Evolutionary conservation across 1,139 yeast genomes (phyloP), one percentile per base, ranked within the genome.

Genomic region (Suhomyces bolitotheri): DNA sequence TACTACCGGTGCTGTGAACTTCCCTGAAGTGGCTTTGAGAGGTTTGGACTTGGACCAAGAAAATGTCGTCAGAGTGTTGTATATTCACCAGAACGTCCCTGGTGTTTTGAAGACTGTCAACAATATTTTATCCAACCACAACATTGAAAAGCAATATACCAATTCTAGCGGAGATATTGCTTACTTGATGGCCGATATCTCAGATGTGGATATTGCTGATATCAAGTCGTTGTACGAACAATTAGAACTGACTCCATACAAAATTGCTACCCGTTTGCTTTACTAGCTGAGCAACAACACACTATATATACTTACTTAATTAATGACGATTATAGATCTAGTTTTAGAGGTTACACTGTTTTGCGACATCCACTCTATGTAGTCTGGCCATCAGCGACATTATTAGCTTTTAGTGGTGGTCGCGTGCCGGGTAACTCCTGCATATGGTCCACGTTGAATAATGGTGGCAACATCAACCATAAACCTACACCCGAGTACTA

Each of bases 71-170:
- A 87, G 98, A 72, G 96, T 92, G 27, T 75, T 94, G 56, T 92
- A 92, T 68, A 87, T 90, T 59, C 98, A 92, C 71, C 94, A 87
- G 66, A 92, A 92, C 66, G 97, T 94, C 53, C 98, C 99, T 24
- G 99, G 99, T 79, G 99, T 94, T 39, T 76, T 92, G 76, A 86
- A 89, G 64, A 89, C 96, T 28, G 98, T 92, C 56, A 92, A 94
- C 74, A 92, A 92, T 70, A 88, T 92, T 53, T 80, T 92, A 63
- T 86, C 96, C 42, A 82, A 83, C 62, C 94, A 94, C 73, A 94
- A 92, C 67, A 92, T 92, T 64, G 97, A 90, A 68, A 92, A 92
- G 68, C 99, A 92, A 72, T 92, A 82, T 67, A 83, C 97, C 16
- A 98, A 94, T 63, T 89, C 97, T 16, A 80, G 85, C 56, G 97